These are phyloP conservation scores for Diospyros kaki DNA, from an alignment of 148 eudicot genomes.

Conservation along the genomic window DNA sequence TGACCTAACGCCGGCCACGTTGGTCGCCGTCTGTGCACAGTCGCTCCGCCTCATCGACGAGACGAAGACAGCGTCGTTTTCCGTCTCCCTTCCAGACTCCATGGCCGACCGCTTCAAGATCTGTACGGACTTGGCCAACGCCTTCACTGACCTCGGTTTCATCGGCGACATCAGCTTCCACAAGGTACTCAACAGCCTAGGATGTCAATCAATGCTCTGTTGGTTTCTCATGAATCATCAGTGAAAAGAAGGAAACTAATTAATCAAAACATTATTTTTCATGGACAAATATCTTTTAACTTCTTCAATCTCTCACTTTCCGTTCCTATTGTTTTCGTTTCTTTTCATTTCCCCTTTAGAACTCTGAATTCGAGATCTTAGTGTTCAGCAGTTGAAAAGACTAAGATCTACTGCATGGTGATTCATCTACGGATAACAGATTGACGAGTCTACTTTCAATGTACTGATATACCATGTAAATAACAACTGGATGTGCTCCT, in stretches of 20 bases:
- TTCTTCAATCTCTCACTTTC: too few species aligned
- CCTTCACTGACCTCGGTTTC: constrained; percentile 34
- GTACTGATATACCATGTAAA: neutral
- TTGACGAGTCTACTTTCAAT: neutral
- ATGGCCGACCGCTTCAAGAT: constrained; percentile 35
- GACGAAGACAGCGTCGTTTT: constrained; percentile 6
- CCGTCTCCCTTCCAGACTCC: constrained; percentile 29
- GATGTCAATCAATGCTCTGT: neutral
- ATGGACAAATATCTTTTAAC: too few species aligned
- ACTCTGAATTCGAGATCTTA: neutral
- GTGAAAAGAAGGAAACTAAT: neutral
- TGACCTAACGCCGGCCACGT: constrained; percentile 29
- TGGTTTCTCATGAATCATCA: neutral
- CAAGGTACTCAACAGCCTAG: constrained; percentile 25
- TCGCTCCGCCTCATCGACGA: constrained; percentile 24
- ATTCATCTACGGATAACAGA: neutral
- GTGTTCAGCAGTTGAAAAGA: neutral
- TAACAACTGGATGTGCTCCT: neutral
- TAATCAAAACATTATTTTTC: too few species aligned
- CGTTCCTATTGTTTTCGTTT: too few species aligned
- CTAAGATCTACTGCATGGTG: neutral
- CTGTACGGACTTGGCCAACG: constrained; percentile 37
- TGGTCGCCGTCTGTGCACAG: constrained; percentile 30
- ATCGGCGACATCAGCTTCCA: constrained; percentile 42
- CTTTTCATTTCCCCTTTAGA: too few species aligned